These are phyloP conservation scores for Micractinium conductrix DNA, from an alignment of 139 green algal species.

Conservation along the genomic window DNA sequence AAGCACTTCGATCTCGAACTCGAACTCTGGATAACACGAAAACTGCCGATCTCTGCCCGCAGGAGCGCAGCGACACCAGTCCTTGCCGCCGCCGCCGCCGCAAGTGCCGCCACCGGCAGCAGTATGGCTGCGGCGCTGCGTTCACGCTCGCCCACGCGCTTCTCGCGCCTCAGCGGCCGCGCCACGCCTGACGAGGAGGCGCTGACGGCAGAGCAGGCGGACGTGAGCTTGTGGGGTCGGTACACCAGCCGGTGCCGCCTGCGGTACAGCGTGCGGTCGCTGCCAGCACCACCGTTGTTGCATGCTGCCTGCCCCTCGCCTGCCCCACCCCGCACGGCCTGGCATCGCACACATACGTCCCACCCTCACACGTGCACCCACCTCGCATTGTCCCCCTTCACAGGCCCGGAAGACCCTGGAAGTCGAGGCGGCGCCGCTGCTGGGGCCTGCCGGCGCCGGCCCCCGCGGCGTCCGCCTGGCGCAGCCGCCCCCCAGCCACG, in stretches of 20 bases:
- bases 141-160: neutral
- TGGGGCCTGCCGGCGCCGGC: neutral
- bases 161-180: neutral
- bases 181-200: constrained; percentile 1
- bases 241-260: no score
- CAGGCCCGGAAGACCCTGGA: constrained; percentile 17
- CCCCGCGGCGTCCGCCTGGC: neutral
- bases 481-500: neutral
- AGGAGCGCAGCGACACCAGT: neutral
- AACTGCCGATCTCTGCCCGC: neutral
- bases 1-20: no score
- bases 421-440: constrained; percentile 17
- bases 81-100: neutral
- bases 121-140: neutral
- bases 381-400: neutral
- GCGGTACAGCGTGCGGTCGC: no score
- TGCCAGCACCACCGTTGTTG: no score
- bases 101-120: neutral
- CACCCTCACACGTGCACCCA: neutral
- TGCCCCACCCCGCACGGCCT: neutral
- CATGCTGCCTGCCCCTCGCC: no score
- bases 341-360: neutral
- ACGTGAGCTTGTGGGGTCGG: neutral
- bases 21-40: no score
- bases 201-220: neutral